Percentiles rank a stretch among this genome's conserved stretches.
Conservation (phyloP, 73 alveolate species). For the Paramecium caudatum region DNA sequence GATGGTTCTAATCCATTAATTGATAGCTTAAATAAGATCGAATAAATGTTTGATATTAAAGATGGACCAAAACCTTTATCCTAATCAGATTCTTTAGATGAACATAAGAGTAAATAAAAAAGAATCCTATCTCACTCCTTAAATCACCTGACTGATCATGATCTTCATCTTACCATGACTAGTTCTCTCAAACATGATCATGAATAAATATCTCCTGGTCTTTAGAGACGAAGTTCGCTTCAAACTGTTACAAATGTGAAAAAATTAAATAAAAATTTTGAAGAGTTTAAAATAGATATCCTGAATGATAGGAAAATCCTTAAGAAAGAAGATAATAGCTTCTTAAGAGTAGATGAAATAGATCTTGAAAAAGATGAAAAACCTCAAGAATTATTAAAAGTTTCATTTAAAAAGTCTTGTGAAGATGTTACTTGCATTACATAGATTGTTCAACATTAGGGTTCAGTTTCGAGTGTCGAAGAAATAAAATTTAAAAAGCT, state of each 20-base stretch:
- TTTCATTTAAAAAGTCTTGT: no score
- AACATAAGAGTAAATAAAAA: not conserved
- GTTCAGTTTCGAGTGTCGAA: no score
- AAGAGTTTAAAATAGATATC: conserved; percentile 14
- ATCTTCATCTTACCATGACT: not conserved
- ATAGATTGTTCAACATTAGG: no score
- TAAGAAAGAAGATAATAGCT: conserved; percentile 41
- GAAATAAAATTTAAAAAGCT: no score
- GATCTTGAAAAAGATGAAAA: no score
- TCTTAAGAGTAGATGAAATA: conserved; percentile 47
- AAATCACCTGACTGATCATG: not conserved
- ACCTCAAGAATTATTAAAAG: no score
- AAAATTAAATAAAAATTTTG: conserved; percentile 22
- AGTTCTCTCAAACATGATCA: not conserved
- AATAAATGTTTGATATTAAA: not conserved
- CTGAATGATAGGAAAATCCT: conserved; percentile 11
- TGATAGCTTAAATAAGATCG: not conserved
- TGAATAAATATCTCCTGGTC: not conserved
- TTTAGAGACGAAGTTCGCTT: not conserved
- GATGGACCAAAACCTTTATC: not conserved
- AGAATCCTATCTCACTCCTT: not conserved
- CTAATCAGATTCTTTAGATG: not conserved
- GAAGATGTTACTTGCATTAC: no score
- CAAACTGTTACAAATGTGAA: not conserved
- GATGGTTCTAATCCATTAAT: not conserved